These are phyloP conservation scores for Solanum microdontum DNA, from an alignment of 257 asterid genomes.

Conservation along the genomic window DNA sequence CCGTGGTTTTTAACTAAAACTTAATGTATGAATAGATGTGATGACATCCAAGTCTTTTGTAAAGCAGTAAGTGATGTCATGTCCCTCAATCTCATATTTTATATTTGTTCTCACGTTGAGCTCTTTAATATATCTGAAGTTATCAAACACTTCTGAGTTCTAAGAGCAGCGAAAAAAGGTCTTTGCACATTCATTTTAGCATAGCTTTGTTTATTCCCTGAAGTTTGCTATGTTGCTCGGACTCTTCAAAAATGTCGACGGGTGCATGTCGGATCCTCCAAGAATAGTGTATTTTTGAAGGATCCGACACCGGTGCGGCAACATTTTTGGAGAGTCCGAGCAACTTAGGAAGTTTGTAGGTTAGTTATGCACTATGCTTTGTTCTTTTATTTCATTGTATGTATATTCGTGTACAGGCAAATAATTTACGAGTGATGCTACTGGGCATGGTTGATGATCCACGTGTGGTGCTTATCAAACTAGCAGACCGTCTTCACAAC, in stretches of 20 bases:
- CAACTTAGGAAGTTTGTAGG: too few relatives aligned
- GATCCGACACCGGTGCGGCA: too few relatives aligned
- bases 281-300: too few relatives aligned
- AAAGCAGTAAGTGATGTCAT: background rate
- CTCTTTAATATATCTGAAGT: background rate
- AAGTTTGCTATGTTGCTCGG: background rate
- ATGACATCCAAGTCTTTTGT: background rate
- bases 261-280: too few relatives aligned
- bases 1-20: background rate
- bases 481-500: constrained; percentile 97
- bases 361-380: background rate
- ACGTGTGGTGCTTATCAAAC: constrained; percentile 96
- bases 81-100: background rate
- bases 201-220: background rate
- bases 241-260: too few relatives aligned
- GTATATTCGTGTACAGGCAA: constrained; percentile 47
- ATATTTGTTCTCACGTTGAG: background rate
- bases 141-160: background rate
- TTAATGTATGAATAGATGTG: background rate
- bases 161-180: background rate
- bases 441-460: constrained; percentile 99
- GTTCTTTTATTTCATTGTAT: background rate
- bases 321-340: too few relatives aligned
- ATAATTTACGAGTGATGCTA: constrained; percentile 87
- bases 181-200: background rate